A percentile compares a stretch with the other conserved stretches of the same genome.
These are phyloP conservation scores for Colletotrichum zoysiae DNA, from an alignment of 2,329 filamentous ascomycete genomes.

Conservation along the genomic window DNA sequence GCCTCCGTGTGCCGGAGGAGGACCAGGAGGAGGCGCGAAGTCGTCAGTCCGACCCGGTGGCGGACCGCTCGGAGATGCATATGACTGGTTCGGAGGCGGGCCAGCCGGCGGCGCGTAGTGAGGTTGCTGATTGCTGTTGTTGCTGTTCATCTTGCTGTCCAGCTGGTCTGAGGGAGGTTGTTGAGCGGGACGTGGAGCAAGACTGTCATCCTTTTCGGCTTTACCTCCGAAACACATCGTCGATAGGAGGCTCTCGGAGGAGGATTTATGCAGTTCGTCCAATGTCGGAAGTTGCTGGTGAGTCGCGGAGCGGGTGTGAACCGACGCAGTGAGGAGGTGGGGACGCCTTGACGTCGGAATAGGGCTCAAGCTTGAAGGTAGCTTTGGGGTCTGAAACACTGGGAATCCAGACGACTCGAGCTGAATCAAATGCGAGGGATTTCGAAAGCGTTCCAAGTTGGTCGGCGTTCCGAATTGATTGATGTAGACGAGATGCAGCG, in stretches of 20 bases:
- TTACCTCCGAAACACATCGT: constrained; percentile 65
- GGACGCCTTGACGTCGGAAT: constrained; percentile 36
- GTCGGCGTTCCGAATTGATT: constrained; percentile 1
- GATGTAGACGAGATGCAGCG: constrained; percentile 11
- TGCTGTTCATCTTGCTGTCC: constrained; percentile 46
- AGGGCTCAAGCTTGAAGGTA: constrained; percentile 25
- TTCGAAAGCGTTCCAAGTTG: background rate
- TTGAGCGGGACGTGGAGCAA: constrained; percentile 55
- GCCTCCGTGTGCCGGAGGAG: constrained; percentile 49
- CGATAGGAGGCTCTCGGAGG: background rate
- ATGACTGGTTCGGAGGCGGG: constrained; percentile 42
- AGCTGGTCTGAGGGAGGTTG: constrained; percentile 35
- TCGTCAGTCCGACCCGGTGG: constrained; percentile 41
- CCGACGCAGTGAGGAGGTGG: background rate
- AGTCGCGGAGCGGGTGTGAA: constrained; percentile 4
- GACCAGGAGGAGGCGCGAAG: constrained; percentile 51
- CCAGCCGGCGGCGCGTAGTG: constrained; percentile 46
- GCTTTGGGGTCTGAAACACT: constrained; percentile 27
- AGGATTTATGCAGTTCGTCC: constrained; percentile 34
- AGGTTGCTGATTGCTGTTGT: constrained; percentile 44
- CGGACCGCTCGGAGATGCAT: constrained; percentile 43
- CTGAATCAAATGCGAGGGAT: background rate
- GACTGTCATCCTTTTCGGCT: constrained; percentile 54
- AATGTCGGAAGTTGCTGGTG: constrained; percentile 4
- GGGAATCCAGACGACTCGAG: background rate